phyloP scores from a whole-genome alignment of 2,329 filamentous ascomycete species.

The Pseudodiploospora longispora region DNA sequence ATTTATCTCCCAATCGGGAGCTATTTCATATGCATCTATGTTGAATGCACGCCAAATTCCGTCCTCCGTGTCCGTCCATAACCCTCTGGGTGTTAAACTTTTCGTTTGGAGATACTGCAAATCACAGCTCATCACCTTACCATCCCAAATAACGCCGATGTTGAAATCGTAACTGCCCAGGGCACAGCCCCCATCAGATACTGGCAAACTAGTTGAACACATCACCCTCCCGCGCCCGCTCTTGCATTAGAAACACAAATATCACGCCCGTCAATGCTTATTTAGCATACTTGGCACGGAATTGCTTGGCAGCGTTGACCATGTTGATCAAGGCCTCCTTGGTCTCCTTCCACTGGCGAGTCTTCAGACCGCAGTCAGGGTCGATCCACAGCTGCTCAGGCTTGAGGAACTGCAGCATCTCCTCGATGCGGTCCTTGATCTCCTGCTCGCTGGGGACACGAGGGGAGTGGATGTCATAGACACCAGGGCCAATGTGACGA shows the following conservation, averaged over 20 bases:
- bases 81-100: conserved; percentile 25
- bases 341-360: conserved; percentile 96
- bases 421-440: conserved; percentile 94
- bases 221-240: conserved; percentile 13
- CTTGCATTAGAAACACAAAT: conserved; percentile 11
- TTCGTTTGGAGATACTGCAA: conserved; percentile 25
- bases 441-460: conserved; percentile 95
- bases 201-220: conserved; percentile 21
- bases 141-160: conserved; percentile 44
- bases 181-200: conserved; percentile 28
- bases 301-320: conserved; percentile 97
- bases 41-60: conserved; percentile 30
- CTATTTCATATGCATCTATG: conserved; percentile 28
- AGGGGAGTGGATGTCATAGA: conserved; percentile 99
- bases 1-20: conserved; percentile 22
- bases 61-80: conserved; percentile 13
- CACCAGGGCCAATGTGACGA: conserved; percentile 96
- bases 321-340: conserved; percentile 94
- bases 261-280: conserved; percentile 26
- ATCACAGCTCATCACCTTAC: conserved; percentile 27
- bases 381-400: conserved; percentile 99
- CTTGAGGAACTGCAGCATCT: conserved; percentile 97
- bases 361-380: conserved; percentile 99
- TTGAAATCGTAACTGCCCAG: conserved; percentile 46
- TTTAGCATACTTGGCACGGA: conserved; percentile 80